Conservation (phyloP, 768 basidiomycete genomes). For the Coprinellus micaceus region DNA sequence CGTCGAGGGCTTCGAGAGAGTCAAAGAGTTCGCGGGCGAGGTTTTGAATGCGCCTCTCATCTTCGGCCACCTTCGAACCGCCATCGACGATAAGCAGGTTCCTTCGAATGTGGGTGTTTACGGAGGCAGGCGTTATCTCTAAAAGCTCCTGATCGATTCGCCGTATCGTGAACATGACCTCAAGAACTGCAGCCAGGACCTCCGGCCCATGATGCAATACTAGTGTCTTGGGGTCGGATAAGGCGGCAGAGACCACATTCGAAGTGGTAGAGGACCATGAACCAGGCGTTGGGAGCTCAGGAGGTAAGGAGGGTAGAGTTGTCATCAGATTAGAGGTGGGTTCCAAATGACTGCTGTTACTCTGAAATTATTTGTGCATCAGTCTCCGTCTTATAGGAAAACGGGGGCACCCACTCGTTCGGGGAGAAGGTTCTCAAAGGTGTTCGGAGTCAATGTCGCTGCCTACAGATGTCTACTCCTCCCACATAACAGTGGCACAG, state of each 20-base stretch:
- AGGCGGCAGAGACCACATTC: not conserved
- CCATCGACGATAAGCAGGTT: too few relatives aligned
- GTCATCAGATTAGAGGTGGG: not conserved
- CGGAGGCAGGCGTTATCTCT: too few relatives aligned
- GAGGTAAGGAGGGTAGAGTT: not conserved
- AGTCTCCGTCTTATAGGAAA: too few relatives aligned
- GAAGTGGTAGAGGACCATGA: too few relatives aligned
- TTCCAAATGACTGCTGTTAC: not conserved
- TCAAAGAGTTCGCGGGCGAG: not conserved
- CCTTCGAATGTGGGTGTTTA: not conserved
- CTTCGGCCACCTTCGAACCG: not conserved
- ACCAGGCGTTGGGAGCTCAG: too few relatives aligned
- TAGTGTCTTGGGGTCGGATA: not conserved
- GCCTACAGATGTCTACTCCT: too few relatives aligned
- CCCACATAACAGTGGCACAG: too few relatives aligned
- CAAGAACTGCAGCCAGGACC: not conserved
- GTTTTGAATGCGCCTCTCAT: constrained; percentile 2
- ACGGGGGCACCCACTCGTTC: too few relatives aligned
- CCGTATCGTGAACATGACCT: constrained; percentile 6
- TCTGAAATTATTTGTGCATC: too few relatives aligned
- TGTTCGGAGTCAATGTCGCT: too few relatives aligned
- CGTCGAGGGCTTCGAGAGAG: not conserved
- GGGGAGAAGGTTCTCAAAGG: too few relatives aligned
- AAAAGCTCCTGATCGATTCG: not conserved
- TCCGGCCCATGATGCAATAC: constrained; percentile 1